Conservation (phyloP, 345 rosid genomes). For the Ricinus communis region DNA sequence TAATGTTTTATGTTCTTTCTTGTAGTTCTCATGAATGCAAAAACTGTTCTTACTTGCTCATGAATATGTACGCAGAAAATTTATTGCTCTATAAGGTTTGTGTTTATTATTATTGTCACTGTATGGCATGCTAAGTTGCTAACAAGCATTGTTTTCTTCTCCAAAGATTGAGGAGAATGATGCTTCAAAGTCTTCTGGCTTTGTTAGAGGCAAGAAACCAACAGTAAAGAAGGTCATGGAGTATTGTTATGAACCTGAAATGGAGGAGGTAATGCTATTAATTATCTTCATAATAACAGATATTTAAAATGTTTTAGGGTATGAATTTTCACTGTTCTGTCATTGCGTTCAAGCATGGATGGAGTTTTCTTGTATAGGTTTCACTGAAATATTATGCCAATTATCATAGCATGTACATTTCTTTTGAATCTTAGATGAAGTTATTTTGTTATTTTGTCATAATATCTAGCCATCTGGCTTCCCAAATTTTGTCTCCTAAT, state of each 20-base stretch:
- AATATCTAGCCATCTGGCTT: neutral
- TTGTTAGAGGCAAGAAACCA: slow-evolving; percentile 67
- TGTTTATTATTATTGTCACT: neutral
- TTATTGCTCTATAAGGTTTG: neutral
- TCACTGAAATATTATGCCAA: too few relatives aligned
- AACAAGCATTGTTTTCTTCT: slow-evolving; percentile 5
- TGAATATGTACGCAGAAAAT: slow-evolving; percentile 8
- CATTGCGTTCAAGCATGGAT: neutral
- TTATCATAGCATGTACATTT: too few relatives aligned
- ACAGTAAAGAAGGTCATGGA: slow-evolving; percentile 73
- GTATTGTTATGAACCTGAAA: slow-evolving; percentile 93
- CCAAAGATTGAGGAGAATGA: slow-evolving; percentile 71
- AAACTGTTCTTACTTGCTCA: slow-evolving; percentile 11
- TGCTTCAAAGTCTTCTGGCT: slow-evolving; percentile 50
- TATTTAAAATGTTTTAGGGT: neutral
- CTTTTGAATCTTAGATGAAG: too few relatives aligned
- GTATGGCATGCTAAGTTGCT: neutral
- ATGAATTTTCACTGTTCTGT: slow-evolving; percentile 7
- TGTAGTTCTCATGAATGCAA: slow-evolving; percentile 10
- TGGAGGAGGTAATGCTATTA: slow-evolving; percentile 78
- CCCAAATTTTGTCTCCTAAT: neutral
- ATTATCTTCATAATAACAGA: neutral
- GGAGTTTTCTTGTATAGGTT: too few relatives aligned
- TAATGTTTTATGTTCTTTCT: slow-evolving; percentile 3
- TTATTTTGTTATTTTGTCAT: too few relatives aligned